Conservation (phyloP, 2,329 filamentous ascomycete genomes). For the Penicillium sp. region DNA sequence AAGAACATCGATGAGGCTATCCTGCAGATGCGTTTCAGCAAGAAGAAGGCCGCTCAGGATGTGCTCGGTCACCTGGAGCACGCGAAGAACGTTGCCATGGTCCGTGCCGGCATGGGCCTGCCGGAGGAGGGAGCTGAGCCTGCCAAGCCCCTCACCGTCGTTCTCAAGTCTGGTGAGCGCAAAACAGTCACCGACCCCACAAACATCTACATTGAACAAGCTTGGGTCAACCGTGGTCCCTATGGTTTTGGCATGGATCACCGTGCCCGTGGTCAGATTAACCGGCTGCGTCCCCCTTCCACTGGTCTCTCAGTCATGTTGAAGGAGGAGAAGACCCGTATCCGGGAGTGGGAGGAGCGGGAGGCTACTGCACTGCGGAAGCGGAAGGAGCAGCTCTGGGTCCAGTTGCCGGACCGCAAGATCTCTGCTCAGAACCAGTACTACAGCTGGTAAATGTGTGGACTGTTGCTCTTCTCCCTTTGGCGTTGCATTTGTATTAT, state of each 20-base stretch:
- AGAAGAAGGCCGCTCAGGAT: conserved; percentile 86
- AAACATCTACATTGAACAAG: conserved; percentile 86
- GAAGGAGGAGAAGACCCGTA: conserved; percentile 90
- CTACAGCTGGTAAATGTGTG: conserved; percentile 73
- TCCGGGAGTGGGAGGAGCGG: conserved; percentile 76
- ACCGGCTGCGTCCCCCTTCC: conserved; percentile 67
- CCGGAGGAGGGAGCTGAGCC: conserved; percentile 28
- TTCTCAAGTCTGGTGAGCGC: conserved; percentile 72
- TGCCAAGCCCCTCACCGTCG: conserved; percentile 58
- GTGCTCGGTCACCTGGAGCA: conserved; percentile 76
- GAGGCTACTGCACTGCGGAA: conserved; percentile 75
- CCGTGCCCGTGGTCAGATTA: conserved; percentile 72
- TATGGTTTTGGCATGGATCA: conserved; percentile 64
- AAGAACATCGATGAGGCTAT: conserved; percentile 95
- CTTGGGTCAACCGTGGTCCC: conserved; percentile 82
- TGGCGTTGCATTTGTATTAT: conserved; percentile 33
- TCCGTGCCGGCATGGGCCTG: conserved; percentile 81
- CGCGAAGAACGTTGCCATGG: conserved; percentile 78
- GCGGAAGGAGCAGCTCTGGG: conserved; percentile 76
- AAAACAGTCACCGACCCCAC: conserved; percentile 71
- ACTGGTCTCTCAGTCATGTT: conserved; percentile 77
- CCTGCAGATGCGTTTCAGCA: conserved; percentile 89
- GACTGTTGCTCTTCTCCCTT: conserved; percentile 7
- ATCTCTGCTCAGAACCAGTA: conserved; percentile 84
- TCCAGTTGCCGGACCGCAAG: conserved; percentile 81